These are phyloP conservation scores for Pichia scutulata DNA, from an alignment of 805 yeast species.

Conservation along the genomic window DNA sequence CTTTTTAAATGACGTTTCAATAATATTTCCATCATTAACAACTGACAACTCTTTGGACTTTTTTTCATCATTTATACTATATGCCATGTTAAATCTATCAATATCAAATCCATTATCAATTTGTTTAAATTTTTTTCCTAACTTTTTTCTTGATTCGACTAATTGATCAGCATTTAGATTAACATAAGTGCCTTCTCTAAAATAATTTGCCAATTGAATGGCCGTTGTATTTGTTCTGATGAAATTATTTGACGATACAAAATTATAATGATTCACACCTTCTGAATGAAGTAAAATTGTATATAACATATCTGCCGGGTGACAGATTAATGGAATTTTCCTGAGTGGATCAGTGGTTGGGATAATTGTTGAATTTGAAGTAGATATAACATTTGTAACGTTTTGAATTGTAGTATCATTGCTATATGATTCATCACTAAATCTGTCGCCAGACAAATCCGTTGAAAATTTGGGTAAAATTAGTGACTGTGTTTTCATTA, in stretches of 20 bases:
- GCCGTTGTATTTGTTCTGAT: constrained; percentile 12
- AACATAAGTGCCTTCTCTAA: constrained; percentile 16
- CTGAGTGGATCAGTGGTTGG: not conserved
- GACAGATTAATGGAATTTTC: constrained; percentile 14
- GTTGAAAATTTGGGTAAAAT: not conserved
- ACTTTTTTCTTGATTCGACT: constrained; percentile 2
- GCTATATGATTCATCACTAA: not conserved
- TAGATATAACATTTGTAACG: not conserved
- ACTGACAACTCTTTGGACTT: constrained; percentile 1
- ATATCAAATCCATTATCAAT: constrained; percentile 15
- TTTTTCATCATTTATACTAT: not conserved
- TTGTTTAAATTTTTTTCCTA: constrained; percentile 12
- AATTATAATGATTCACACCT: constrained; percentile 13
- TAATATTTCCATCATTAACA: constrained; percentile 5
- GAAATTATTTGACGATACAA: constrained; percentile 15
- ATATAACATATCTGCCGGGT: constrained; percentile 17
- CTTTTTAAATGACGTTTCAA: constrained; percentile 18
- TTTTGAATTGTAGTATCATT: not conserved
- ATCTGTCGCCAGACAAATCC: not conserved
- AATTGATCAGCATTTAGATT: constrained; percentile 3
- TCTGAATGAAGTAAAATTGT: constrained; percentile 14
- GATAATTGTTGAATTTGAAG: not conserved
- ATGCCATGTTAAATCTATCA: not conserved
- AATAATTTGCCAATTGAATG: constrained; percentile 18
- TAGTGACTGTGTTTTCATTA: not conserved